Conservation (phyloP, 2,329 filamentous ascomycete species). For the Aureobasidium vineae region DNA sequence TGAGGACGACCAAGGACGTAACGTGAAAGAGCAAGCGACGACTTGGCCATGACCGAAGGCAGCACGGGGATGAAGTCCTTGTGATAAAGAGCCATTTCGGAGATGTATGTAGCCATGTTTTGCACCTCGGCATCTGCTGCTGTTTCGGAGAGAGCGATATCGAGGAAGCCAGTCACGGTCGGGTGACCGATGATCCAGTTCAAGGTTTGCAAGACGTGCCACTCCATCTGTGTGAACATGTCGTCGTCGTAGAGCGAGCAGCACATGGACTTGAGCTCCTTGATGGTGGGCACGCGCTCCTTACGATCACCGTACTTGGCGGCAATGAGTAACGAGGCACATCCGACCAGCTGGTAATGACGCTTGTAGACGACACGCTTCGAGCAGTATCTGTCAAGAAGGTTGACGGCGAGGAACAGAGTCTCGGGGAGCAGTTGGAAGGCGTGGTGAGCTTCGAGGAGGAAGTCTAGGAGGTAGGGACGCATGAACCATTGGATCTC, state of each 20-base stretch:
- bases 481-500: conserved; percentile 99
- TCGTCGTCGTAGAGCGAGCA: conserved; percentile 97
- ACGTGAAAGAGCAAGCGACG: conserved; percentile 79
- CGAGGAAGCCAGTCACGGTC: conserved; percentile 90
- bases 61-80: conserved; percentile 93
- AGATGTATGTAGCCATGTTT: conserved; percentile 91
- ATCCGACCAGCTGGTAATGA: conserved; percentile 97
- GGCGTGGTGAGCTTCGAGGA: conserved; percentile 93
- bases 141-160: conserved; percentile 76
- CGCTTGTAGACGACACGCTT: conserved; percentile 98
- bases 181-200: conserved; percentile 96
- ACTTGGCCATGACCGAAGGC: conserved; percentile 85
- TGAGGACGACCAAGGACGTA: conserved; percentile 82
- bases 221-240: conserved; percentile 99
- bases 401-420: conserved; percentile 92
- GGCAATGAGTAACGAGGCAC: conserved; percentile 90
- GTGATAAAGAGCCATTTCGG: conserved; percentile 93
- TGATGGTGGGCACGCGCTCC: conserved; percentile 95
- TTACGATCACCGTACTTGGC: conserved; percentile 99
- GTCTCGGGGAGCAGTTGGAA: conserved; percentile 94
- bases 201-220: conserved; percentile 96
- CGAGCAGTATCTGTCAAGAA: conserved; percentile 96
- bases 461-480: conserved; percentile 95
- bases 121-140: conserved; percentile 81
- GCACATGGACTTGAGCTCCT: conserved; percentile 98